Evolutionary conservation across 345 rosid species (phyloP).

Genomic region (Eucalyptus sp.): DNA sequence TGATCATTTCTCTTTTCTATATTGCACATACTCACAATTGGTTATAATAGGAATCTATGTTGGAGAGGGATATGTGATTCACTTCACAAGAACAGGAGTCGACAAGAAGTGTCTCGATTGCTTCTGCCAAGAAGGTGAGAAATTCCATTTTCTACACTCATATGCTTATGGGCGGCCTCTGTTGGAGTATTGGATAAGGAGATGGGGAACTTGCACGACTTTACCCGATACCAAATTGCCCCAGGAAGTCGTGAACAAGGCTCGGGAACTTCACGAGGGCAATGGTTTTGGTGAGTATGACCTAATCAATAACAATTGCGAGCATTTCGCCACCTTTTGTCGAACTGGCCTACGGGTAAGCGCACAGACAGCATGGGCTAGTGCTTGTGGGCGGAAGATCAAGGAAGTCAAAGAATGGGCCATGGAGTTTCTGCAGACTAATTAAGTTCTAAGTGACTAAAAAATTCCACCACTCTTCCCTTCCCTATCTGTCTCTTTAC

Average conservation of each 20-base stretch:
- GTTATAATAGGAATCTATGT: no score
- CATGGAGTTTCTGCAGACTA: neutral
- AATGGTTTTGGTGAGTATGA: neutral
- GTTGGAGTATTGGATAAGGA: neutral
- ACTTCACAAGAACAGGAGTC: neutral
- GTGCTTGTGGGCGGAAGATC: neutral
- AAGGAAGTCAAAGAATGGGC: neutral
- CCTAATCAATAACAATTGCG: neutral
- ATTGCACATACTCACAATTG: neutral
- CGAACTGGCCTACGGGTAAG: neutral
- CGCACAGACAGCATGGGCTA: neutral
- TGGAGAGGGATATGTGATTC: neutral
- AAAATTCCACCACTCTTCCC: neutral
- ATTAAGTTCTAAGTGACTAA: neutral
- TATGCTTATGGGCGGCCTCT: neutral
- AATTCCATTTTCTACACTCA: neutral
- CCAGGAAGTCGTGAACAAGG: neutral
- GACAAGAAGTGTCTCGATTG: neutral
- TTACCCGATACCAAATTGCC: neutral
- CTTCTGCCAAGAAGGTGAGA: neutral
- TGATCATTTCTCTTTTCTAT: no score
- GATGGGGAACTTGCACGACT: neutral
- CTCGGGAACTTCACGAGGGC: neutral
- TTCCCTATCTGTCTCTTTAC: neutral
- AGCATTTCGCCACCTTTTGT: neutral